Evolutionary conservation across 352 stramenopile genomes (phyloP).

Genomic region (Phytophthora pinifolia): DNA sequence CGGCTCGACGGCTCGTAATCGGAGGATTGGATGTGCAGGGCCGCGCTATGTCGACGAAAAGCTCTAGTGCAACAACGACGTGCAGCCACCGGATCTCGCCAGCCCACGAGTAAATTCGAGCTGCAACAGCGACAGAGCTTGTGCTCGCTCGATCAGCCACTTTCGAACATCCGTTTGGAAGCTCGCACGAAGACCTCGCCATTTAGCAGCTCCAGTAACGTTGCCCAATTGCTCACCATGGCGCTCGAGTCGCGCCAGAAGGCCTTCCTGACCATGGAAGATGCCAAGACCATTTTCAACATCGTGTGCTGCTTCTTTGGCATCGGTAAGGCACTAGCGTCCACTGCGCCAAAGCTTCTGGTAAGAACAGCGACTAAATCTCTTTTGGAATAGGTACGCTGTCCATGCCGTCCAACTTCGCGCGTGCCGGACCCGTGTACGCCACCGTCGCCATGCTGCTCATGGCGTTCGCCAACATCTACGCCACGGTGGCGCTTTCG

Average conservation of each 20-base stretch:
- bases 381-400: slow-evolving; percentile 29
- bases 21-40: slow-evolving; percentile 16
- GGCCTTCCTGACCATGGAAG: slow-evolving; percentile 40
- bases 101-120: slow-evolving; percentile 27
- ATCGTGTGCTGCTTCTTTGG: slow-evolving; percentile 37
- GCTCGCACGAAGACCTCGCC: background rate
- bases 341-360: too few species aligned
- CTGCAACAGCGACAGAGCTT: slow-evolving; percentile 20
- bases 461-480: slow-evolving; percentile 50
- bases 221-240: slow-evolving; percentile 15
- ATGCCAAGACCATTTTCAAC: slow-evolving; percentile 40
- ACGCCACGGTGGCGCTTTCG: slow-evolving; percentile 33
- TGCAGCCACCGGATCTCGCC: slow-evolving; percentile 29
- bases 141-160: slow-evolving; percentile 19
- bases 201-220: background rate
- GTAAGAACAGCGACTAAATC: too few species aligned
- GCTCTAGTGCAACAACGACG: slow-evolving; percentile 30
- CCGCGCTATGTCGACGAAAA: slow-evolving; percentile 26
- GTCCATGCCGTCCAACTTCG: slow-evolving; percentile 50
- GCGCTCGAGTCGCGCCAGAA: slow-evolving; percentile 12
- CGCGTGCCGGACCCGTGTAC: slow-evolving; percentile 40
- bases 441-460: slow-evolving; percentile 41
- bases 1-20: background rate
- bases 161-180: slow-evolving; percentile 20
- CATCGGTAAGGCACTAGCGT: too few species aligned